phyloP scores from a whole-genome alignment of 805 yeast species.

The Metschnikowia bowlesiae region DNA sequence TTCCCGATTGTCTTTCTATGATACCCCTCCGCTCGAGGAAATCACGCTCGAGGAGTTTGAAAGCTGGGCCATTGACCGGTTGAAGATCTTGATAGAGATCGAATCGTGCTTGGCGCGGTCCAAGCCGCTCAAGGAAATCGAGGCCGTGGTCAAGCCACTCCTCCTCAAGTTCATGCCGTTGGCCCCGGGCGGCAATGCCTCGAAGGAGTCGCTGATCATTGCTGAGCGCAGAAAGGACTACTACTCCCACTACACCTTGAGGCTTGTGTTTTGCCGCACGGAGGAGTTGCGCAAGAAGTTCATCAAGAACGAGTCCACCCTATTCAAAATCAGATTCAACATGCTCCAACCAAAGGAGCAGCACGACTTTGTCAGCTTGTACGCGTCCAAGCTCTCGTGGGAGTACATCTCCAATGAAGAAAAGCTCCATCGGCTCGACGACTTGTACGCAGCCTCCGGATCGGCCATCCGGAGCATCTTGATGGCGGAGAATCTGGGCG shows the following conservation, averaged over 20 bases:
- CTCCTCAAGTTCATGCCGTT: constrained; percentile 64
- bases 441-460: constrained; percentile 54
- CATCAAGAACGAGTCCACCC: constrained; percentile 64
- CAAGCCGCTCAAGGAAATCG: constrained; percentile 61
- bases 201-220: constrained; percentile 35
- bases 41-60: constrained; percentile 91
- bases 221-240: constrained; percentile 82
- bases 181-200: constrained; percentile 27
- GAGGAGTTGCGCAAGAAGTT: constrained; percentile 81
- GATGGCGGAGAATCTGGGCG: constrained; percentile 26
- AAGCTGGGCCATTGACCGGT: constrained; percentile 90
- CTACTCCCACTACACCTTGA: constrained; percentile 81
- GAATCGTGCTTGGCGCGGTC: constrained; percentile 70
- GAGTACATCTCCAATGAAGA: constrained; percentile 63
- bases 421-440: constrained; percentile 42
- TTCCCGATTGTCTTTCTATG: constrained; percentile 69
- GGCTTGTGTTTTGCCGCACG: constrained; percentile 84
- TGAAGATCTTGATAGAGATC: constrained; percentile 77
- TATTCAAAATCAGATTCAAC: constrained; percentile 72
- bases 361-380: constrained; percentile 56
- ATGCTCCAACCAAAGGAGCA: constrained; percentile 63
- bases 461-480: constrained; percentile 36
- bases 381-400: constrained; percentile 63
- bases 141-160: constrained; percentile 58
- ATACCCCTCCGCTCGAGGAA: constrained; percentile 73